These are phyloP conservation scores for Hamamelis virginiana DNA, from an alignment of 164 flowering plant genomes.

Conservation along the genomic window DNA sequence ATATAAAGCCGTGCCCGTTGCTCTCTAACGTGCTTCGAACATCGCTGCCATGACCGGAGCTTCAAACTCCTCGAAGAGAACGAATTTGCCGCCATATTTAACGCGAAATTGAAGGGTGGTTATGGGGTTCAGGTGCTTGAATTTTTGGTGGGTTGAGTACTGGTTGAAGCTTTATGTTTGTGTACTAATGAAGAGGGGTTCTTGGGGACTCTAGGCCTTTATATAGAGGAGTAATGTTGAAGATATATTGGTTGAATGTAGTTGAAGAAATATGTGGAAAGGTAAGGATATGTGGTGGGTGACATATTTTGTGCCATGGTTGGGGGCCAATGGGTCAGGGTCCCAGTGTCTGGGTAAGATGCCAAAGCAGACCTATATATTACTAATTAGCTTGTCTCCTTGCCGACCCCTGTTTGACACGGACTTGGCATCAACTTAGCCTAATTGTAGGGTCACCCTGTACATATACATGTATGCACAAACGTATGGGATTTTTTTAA, in stretches of 20 bases:
- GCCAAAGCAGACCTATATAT: conserved; percentile 21
- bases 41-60: conserved; percentile 31
- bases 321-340: conserved; percentile 1
- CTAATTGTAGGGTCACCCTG: conserved; percentile 10
- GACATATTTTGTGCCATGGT: conserved; percentile 17
- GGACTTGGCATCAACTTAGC: conserved; percentile 28
- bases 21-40: conserved; percentile 39
- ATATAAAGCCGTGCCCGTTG: conserved; percentile 50
- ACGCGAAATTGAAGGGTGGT: neutral
- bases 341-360: conserved; percentile 14
- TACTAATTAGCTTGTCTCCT: conserved; percentile 23
- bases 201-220: neutral
- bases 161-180: neutral
- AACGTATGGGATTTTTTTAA: neutral
- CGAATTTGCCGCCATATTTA: conserved; percentile 21
- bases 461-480: neutral
- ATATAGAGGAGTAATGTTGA: conserved; percentile 9
- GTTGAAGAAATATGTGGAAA: conserved; percentile 17
- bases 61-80: conserved; percentile 29
- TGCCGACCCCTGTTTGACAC: conserved; percentile 23
- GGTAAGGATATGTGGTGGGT: conserved; percentile 30
- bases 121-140: neutral
- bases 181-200: neutral
- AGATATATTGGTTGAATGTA: too few relatives aligned
- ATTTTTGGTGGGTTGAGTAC: neutral